phyloP scores from a whole-genome alignment of 2,329 filamentous ascomycete species.

The Davidsoniella eucalypti region DNA sequence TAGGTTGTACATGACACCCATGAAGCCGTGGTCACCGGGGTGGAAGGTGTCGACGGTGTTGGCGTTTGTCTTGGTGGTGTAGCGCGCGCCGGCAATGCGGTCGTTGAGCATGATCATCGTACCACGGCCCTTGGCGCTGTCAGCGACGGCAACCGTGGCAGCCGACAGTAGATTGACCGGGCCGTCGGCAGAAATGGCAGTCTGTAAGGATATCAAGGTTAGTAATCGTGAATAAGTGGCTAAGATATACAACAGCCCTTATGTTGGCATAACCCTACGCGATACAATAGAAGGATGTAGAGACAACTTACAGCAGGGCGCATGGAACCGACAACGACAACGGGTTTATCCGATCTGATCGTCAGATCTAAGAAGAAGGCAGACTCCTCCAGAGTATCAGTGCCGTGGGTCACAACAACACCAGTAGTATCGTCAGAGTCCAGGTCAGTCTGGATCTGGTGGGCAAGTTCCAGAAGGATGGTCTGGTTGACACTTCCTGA shows the following conservation, averaged over 20 bases:
- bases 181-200: slow-evolving; percentile 45
- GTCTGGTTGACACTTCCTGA: slow-evolving; percentile 31
- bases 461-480: slow-evolving; percentile 30
- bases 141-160: slow-evolving; percentile 35
- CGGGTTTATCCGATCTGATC: slow-evolving; percentile 38
- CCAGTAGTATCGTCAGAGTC: slow-evolving; percentile 27
- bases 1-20: slow-evolving; percentile 42
- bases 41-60: slow-evolving; percentile 48
- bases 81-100: slow-evolving; percentile 39
- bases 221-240: neutral
- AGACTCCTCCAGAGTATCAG: slow-evolving; percentile 47
- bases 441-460: slow-evolving; percentile 32
- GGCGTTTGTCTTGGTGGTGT: slow-evolving; percentile 44
- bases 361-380: slow-evolving; percentile 46
- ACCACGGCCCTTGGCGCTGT: slow-evolving; percentile 31
- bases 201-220: slow-evolving; percentile 16
- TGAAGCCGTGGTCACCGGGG: slow-evolving; percentile 36
- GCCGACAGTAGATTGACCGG: slow-evolving; percentile 45
- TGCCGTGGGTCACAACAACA: slow-evolving; percentile 47
- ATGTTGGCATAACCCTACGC: neutral
- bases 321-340: slow-evolving; percentile 46
- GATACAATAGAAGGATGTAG: neutral
- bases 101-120: slow-evolving; percentile 46
- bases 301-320: slow-evolving; percentile 27
- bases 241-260: neutral